These are phyloP conservation scores for Fraxinus ornus DNA, from an alignment of 305 asterid genomes.

Conservation along the genomic window DNA sequence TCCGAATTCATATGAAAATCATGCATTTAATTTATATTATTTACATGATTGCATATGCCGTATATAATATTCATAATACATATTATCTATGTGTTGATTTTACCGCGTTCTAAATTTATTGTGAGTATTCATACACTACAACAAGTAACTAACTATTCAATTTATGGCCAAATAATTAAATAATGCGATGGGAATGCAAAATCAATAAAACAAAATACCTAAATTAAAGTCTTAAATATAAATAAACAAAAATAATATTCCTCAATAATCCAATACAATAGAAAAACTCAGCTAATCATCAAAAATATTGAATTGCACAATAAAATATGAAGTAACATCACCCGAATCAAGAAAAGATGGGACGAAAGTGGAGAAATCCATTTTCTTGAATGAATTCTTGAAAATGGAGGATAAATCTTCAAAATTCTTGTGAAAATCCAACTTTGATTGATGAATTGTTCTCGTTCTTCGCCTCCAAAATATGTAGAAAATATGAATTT, in stretches of 20 bases:
- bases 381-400: neutral
- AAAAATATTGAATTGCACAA: no score
- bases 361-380: neutral
- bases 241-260: no score
- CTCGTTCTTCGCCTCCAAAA: no score
- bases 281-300: neutral
- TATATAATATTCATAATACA: no score
- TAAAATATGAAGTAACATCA: neutral
- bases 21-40: no score
- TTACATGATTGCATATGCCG: neutral
- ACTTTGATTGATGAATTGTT: neutral
- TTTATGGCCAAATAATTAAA: neutral
- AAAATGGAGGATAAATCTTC: neutral
- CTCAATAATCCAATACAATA: neutral
- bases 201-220: neutral
- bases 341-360: neutral
- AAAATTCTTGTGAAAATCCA: neutral
- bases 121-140: no score
- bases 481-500: neutral
- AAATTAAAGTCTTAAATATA: neutral
- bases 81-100: no score
- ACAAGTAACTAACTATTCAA: neutral
- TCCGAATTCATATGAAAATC: neutral
- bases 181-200: neutral
- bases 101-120: no score